These are phyloP conservation scores for Tricholoma hemisulphureum DNA, from an alignment of 768 basidiomycete species.

Conservation along the genomic window DNA sequence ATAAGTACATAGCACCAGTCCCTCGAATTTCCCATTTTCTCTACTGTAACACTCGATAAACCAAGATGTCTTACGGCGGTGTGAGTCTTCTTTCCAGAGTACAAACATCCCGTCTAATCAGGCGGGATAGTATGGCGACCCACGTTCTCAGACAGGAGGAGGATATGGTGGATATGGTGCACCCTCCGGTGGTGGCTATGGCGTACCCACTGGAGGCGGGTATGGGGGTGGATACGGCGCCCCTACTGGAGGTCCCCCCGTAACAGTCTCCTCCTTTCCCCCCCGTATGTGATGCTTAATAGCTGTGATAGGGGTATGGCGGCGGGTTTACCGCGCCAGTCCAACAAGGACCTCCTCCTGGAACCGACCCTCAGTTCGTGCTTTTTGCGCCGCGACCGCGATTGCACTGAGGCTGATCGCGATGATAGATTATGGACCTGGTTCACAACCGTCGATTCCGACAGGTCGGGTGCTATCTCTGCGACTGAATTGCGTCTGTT, in stretches of 20 bases:
- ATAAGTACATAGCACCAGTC: too few relatives aligned
- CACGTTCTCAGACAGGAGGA: slow-evolving; percentile 13
- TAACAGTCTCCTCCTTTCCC: not conserved
- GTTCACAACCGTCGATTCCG: slow-evolving; percentile 68
- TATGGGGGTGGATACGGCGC: slow-evolving; percentile 21
- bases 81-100: slow-evolving; percentile 12
- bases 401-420: not conserved
- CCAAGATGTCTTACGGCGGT: slow-evolving; percentile 38
- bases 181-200: slow-evolving; percentile 19
- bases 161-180: slow-evolving; percentile 6
- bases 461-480: slow-evolving; percentile 67
- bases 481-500: slow-evolving; percentile 65
- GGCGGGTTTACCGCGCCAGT: slow-evolving; percentile 38
- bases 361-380: slow-evolving; percentile 74
- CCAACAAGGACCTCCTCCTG: slow-evolving; percentile 51
- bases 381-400: not conserved
- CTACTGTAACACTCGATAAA: not conserved
- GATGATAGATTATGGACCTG: slow-evolving; percentile 63
- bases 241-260: slow-evolving; percentile 25
- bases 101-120: not conserved
- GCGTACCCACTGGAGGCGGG: slow-evolving; percentile 23
- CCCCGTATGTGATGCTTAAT: not conserved
- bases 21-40: too few relatives aligned
- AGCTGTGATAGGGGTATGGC: slow-evolving; percentile 32
- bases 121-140: slow-evolving; percentile 18